phyloP scores from a whole-genome alignment of 176 grass and related monocot genomes.

The Tillandsia leiboldiana region DNA sequence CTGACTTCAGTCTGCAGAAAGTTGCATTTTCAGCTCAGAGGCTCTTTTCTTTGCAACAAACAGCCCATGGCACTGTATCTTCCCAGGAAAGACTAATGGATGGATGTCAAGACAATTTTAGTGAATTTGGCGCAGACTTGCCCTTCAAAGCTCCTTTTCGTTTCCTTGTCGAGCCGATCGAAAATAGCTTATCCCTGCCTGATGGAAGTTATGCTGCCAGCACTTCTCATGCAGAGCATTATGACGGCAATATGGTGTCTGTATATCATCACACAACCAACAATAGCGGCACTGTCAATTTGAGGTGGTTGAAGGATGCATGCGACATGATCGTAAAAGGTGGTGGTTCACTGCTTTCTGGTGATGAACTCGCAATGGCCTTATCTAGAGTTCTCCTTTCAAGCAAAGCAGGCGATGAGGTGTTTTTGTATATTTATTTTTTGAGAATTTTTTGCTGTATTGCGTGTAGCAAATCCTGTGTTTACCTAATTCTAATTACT shows the following conservation, averaged over 20 bases:
- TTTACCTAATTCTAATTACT: slow-evolving; percentile 17
- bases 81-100: slow-evolving; percentile 14
- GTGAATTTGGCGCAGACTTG: slow-evolving; percentile 81
- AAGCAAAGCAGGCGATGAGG: slow-evolving; percentile 86
- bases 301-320: slow-evolving; percentile 82
- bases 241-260: slow-evolving; percentile 26
- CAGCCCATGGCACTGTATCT: slow-evolving; percentile 17
- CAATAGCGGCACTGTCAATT: slow-evolving; percentile 39
- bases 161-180: slow-evolving; percentile 61
- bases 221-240: slow-evolving; percentile 26
- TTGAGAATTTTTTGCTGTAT: slow-evolving; percentile 4
- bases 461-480: slow-evolving; percentile 5
- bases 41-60: slow-evolving; percentile 42
- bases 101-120: slow-evolving; percentile 24
- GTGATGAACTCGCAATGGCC: slow-evolving; percentile 89
- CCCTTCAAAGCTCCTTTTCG: slow-evolving; percentile 67
- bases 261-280: slow-evolving; percentile 28
- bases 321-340: slow-evolving; percentile 56
- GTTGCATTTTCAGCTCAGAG: slow-evolving; percentile 49
- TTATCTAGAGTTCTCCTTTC: slow-evolving; percentile 79
- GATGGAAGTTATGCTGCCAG: slow-evolving; percentile 17
- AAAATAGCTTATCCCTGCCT: slow-evolving; percentile 29
- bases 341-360: slow-evolving; percentile 59
- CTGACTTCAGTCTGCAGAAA: slow-evolving; percentile 45
- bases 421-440: slow-evolving; percentile 11